Evolutionary conservation across 164 flowering plant genomes (phyloP).

Genomic region (Sextonia rubra): DNA sequence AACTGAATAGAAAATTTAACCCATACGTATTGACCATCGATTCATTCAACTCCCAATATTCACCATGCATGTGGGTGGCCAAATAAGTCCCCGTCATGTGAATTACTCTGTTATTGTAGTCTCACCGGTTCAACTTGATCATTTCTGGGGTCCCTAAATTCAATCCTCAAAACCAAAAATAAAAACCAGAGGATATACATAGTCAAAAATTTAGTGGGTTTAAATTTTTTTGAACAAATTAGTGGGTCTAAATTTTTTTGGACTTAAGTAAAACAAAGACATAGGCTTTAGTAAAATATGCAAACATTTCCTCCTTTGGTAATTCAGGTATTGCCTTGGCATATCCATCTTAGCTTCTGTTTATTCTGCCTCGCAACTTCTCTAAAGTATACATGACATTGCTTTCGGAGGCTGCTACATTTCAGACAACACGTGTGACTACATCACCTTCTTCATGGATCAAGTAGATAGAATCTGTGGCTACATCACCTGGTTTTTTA

Average conservation of each 20-base stretch:
- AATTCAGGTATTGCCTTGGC: conserved; percentile 40
- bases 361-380: conserved; percentile 46
- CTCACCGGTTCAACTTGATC: too few species aligned
- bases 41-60: too few species aligned
- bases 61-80: too few species aligned
- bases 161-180: neutral
- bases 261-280: neutral
- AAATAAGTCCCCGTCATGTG: too few species aligned
- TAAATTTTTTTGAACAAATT: too few species aligned
- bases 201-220: too few species aligned
- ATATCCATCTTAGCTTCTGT: too few species aligned
- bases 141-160: too few species aligned
- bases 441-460: conserved; percentile 47
- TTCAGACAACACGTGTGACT: conserved; percentile 45
- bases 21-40: too few species aligned
- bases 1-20: too few species aligned
- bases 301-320: neutral
- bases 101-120: too few species aligned
- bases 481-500: too few species aligned
- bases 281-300: neutral
- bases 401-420: conserved; percentile 40
- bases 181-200: neutral
- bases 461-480: conserved; percentile 49
- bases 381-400: conserved; percentile 46
- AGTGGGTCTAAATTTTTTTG: neutral